Base-by-base conservation (phyloP, 1,284 basidiomycete genomes). In the Serendipita sp. region DNA sequence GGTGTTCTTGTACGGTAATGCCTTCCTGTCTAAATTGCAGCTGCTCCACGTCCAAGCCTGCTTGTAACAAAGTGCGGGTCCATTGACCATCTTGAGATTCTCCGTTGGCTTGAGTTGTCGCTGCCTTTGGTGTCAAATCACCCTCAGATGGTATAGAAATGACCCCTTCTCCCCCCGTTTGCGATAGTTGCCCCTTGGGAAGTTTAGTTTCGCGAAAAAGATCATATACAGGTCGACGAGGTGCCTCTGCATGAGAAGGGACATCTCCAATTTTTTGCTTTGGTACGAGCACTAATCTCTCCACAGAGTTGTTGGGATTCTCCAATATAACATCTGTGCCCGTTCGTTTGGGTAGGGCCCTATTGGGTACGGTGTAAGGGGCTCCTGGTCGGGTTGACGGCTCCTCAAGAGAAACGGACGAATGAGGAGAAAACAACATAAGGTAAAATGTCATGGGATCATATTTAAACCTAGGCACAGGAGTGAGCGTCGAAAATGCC, bases 381-480 rank as follows among this genome's bases (percentile, higher is more conserved):
- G 22, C 32, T 12, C 32, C n/a, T 30, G 29, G 32, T 34, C 32
- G n/a, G 5, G 29, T 32, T 4, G 29, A 10, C 32, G 10, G 15
- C 53, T 35, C 29, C 10, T 30, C 53, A 30, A 10, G 32, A 4
- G 29, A 32, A 6, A n/a, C 29, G n/a, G 22, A n/a, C 4, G 17
- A 30, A 34, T 32, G 34, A 8, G 47, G 17, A n/a, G 29, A 49
- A 32, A 58, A 58, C 8, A 22, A 10, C 53, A 58, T 26, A 26
- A 58, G 53, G 32, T 58, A 58, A n/a, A 58, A 58, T 35, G 53
- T 58, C 29, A 58, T n/a, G 32, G 53, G 53, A 32, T 58, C 34
- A 34, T 58, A 58, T 58, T 35, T 58, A 8, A 58, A 49, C 17
- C 47, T 49, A 49, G 29, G 15, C 29, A 30, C 38, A 1, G 15